Conservation (phyloP, 2,329 filamentous ascomycete genomes). For the Botrytis hyacinthi region DNA sequence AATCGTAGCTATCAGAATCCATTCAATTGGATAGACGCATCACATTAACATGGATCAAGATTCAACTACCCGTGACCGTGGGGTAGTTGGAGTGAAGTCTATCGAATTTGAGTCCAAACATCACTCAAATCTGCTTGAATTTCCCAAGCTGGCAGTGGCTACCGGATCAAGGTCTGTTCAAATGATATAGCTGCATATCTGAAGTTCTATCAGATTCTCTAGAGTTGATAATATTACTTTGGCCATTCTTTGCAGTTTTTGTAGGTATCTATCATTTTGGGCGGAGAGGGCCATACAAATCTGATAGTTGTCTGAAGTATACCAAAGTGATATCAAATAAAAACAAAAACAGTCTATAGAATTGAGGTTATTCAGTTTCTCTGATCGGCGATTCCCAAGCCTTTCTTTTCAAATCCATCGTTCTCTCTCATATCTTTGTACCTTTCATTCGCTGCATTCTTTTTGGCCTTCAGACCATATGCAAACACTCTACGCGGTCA, state of each 20-base stretch:
- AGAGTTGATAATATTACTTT: not conserved
- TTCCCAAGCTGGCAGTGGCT: not conserved
- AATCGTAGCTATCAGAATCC: not conserved
- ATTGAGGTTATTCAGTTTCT: not conserved
- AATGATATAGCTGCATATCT: not conserved
- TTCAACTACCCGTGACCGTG: not conserved
- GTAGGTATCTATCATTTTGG: not conserved
- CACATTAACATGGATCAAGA: not conserved
- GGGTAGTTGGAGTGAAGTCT: not conserved
- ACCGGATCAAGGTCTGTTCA: not conserved
- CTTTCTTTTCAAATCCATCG: not conserved
- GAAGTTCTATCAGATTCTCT: not conserved
- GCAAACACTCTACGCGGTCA: conserved; percentile 2
- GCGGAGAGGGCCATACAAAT: not conserved
- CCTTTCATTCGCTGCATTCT: not conserved
- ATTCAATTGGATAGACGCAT: not conserved
- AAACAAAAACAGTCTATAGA: not conserved
- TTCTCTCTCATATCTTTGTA: not conserved
- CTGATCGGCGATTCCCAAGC: not conserved
- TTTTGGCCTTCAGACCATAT: not conserved
- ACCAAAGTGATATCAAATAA: not conserved
- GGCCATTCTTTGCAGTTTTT: not conserved
- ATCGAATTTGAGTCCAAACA: not conserved
- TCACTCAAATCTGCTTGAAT: not conserved
- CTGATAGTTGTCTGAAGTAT: not conserved